These are phyloP conservation scores for Verruconis gallopava DNA, from an alignment of 2,329 filamentous ascomycete species.

Conservation along the genomic window DNA sequence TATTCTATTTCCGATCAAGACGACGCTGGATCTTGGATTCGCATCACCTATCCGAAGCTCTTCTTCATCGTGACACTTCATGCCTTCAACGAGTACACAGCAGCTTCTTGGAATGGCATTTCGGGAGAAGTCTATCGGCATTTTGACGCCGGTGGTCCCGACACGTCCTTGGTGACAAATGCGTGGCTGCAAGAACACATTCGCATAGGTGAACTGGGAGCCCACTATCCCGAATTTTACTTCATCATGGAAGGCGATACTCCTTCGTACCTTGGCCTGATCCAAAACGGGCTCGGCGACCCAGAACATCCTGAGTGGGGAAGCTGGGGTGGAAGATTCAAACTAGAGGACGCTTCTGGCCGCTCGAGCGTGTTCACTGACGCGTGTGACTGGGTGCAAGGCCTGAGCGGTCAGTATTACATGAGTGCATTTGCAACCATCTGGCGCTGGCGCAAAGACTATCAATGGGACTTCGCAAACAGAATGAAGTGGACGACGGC, in stretches of 20 bases:
- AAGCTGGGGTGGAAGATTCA: slow-evolving; percentile 32
- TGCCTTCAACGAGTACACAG: slow-evolving; percentile 35
- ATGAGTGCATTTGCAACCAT: slow-evolving; percentile 23
- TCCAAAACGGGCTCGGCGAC: slow-evolving; percentile 30
- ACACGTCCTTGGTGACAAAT: slow-evolving; percentile 28
- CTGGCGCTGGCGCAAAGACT: slow-evolving; percentile 31
- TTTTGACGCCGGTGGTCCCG: slow-evolving; percentile 29
- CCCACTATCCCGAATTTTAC: slow-evolving; percentile 30
- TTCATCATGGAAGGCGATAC: slow-evolving; percentile 38
- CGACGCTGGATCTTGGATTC: slow-evolving; percentile 38
- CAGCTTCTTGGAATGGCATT: slow-evolving; percentile 39
- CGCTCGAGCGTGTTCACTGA: slow-evolving; percentile 20
- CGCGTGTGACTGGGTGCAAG: slow-evolving; percentile 23
- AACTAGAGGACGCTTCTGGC: slow-evolving; percentile 13
- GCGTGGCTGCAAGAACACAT: slow-evolving; percentile 36
- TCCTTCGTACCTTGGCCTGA: slow-evolving; percentile 28
- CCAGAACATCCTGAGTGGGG: slow-evolving; percentile 29
- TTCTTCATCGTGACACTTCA: slow-evolving; percentile 39
- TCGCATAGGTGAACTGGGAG: slow-evolving; percentile 32
- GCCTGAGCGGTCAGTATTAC: slow-evolving; percentile 20
- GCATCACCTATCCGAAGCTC: slow-evolving; percentile 32
- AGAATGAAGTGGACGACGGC: slow-evolving; percentile 29
- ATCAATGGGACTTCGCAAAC: slow-evolving; percentile 31
- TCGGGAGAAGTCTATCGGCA: slow-evolving; percentile 27
- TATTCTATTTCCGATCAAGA: slow-evolving; percentile 44